Base-by-base conservation (phyloP, 495 filamentous ascomycete genomes). In the Ascobolus immersus region DNA sequence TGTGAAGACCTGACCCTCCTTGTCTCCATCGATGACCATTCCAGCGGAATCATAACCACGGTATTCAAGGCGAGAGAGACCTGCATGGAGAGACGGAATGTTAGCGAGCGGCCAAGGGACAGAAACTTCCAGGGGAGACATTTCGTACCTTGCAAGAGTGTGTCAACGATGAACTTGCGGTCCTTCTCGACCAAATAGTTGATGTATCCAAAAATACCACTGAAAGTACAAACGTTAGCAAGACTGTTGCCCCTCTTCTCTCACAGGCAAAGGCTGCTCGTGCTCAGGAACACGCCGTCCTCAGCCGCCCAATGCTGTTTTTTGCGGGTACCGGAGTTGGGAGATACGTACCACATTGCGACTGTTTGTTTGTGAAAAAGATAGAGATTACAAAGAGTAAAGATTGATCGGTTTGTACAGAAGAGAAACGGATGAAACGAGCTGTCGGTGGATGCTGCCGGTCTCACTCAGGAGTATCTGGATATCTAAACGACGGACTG, bases 181-280 rank as follows among this genome's bases (percentile, higher is more conserved):
- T 94, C 86, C 65, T 89, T 92, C 61, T 94, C 86, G 45, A 93
- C 78, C 49, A 78, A 57, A 57, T 69, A 71, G 46, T 68, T 91
- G 57, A 94, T 77, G 62, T 96, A 96, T 42, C 86, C 86, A 60
- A 93, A 93, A 55, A 96, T 96, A 55, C 86, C 86, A 71, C 86
- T 94, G 43, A 38, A 39, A 17, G 26, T 9, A 10, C 10, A 27
- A 27, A 11, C 25, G 25, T 27, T 14, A 27, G 25, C 25, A n/a
- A n/a, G n/a, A n/a, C n/a, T n/a, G n/a, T n/a, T n/a, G n/a, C n/a
- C n/a, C n/a, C n/a, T n/a, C n/a, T n/a, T n/a, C n/a, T n/a, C n/a
- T n/a, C n/a, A n/a, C n/a, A n/a, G n/a, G n/a, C n/a, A n/a, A n/a
- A n/a, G n/a, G n/a, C n/a, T n/a, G n/a, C n/a, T n/a, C n/a, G n/a